Percentiles rank a stretch among this genome's conserved stretches.
These are phyloP conservation scores for Polymyxa betae DNA, from an alignment of 208 protist genomes.

Conservation along the genomic window DNA sequence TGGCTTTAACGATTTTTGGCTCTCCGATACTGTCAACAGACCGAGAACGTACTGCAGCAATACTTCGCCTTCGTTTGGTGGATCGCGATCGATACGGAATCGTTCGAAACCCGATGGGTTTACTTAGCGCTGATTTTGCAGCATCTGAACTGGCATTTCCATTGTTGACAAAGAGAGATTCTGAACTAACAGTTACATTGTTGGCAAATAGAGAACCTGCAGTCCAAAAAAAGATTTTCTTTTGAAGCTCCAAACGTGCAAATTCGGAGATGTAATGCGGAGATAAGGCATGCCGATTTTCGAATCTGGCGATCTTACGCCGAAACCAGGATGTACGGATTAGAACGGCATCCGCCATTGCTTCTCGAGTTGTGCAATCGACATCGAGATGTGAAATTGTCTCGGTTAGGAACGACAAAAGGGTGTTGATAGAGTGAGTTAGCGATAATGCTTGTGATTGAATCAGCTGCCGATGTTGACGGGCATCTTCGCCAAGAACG, in stretches of 20 bases:
- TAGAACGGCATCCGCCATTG: neutral
- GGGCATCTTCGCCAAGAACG: neutral
- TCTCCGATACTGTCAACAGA: neutral
- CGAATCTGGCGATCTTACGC: neutral
- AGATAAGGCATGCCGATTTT: neutral
- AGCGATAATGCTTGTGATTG: neutral
- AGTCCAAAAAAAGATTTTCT: neutral
- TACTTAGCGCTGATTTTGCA: neutral
- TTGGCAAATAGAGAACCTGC: neutral
- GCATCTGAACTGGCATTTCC: too few relatives aligned
- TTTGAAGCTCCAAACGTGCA: neutral
- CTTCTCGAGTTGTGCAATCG: neutral
- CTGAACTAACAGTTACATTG: neutral
- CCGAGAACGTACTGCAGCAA: neutral
- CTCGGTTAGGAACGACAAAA: neutral
- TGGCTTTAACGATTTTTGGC: neutral
- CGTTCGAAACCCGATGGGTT: neutral
- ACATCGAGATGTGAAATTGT: neutral
- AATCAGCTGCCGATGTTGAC: neutral
- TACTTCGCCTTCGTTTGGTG: neutral
- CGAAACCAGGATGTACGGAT: neutral
- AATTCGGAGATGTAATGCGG: neutral
- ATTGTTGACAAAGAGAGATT: neutral
- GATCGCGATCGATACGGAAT: neutral
- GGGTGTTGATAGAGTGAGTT: neutral